A percentile compares a stretch with the other conserved stretches of the same genome.
Evolutionary conservation across 352 stramenopile genomes (phyloP).

Genomic region (Globisporangium emineosum): DNA sequence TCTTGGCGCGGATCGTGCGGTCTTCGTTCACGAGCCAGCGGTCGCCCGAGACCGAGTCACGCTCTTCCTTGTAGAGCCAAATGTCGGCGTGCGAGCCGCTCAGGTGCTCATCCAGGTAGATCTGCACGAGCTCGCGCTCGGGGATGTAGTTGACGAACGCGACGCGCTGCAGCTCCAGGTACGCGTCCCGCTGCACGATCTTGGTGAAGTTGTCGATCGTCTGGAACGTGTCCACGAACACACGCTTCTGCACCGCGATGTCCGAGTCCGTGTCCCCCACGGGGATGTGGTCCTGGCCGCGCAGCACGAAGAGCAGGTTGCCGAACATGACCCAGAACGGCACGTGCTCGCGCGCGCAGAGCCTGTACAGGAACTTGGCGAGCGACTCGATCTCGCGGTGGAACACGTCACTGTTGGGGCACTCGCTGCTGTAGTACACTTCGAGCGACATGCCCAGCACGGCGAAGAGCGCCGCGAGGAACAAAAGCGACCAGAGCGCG

Average conservation of each 20-base stretch:
- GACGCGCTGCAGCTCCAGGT: slow-evolving; percentile 38
- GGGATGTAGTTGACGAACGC: slow-evolving; percentile 51
- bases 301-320: slow-evolving; percentile 74
- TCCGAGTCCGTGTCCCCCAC: slow-evolving; percentile 79
- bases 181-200: slow-evolving; percentile 38
- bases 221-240: slow-evolving; percentile 46
- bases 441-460: slow-evolving; percentile 52
- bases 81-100: slow-evolving; percentile 69
- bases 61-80: slow-evolving; percentile 68
- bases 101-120: slow-evolving; percentile 49
- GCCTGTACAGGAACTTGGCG: slow-evolving; percentile 57
- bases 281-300: slow-evolving; percentile 54
- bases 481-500: slow-evolving; percentile 45
- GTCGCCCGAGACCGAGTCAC: slow-evolving; percentile 25
- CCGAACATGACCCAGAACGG: slow-evolving; percentile 74
- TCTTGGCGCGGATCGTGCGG: slow-evolving; percentile 64
- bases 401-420: slow-evolving; percentile 65
- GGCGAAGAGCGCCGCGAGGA: slow-evolving; percentile 24
- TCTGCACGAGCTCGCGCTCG: slow-evolving; percentile 63
- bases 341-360: slow-evolving; percentile 44
- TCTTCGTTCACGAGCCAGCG: slow-evolving; percentile 71
- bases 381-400: slow-evolving; percentile 68
- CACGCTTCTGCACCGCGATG: slow-evolving; percentile 59
- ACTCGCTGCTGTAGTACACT: slow-evolving; percentile 55
- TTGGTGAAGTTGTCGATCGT: slow-evolving; percentile 56